Percentiles rank a stretch among this genome's conserved stretches.
phyloP scores from a whole-genome alignment of 148 eudicot species.

The Pharnaceum exiguum region DNA sequence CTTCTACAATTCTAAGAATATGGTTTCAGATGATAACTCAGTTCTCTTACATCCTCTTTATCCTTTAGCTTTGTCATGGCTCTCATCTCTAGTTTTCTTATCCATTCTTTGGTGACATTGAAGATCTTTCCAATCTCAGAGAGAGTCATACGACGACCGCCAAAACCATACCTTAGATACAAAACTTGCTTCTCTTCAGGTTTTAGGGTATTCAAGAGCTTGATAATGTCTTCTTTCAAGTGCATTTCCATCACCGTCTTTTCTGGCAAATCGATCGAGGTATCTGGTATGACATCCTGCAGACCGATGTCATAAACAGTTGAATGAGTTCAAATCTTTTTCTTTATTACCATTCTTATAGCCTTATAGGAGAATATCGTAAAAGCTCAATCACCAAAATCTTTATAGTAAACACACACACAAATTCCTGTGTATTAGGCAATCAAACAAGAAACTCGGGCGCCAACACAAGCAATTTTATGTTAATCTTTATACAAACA shows the following conservation, averaged over 20 bases:
- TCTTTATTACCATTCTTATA: not conserved
- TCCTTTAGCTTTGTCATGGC: constrained; percentile 59
- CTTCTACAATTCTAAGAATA: constrained; percentile 8
- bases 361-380: not conserved
- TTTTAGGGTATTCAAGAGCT: constrained; percentile 45
- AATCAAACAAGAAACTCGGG: too few relatives aligned
- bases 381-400: too few relatives aligned
- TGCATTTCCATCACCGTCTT: constrained; percentile 48
- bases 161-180: constrained; percentile 59
- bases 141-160: constrained; percentile 58
- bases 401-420: too few relatives aligned
- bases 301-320: not conserved
- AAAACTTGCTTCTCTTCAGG: constrained; percentile 58
- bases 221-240: constrained; percentile 43
- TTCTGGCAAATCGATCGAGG: constrained; percentile 46
- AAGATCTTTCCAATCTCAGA: constrained; percentile 67
- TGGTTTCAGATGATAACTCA: constrained; percentile 47
- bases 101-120: constrained; percentile 86
- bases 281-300: constrained; percentile 73
- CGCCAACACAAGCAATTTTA: too few relatives aligned
- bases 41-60: constrained; percentile 30
- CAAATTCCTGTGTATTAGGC: too few relatives aligned
- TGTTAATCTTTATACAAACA: too few relatives aligned
- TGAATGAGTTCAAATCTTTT: not conserved
- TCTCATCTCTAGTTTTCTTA: constrained; percentile 52